Conservation (phyloP, 495 filamentous ascomycete genomes). For the Podospora fimiseda region DNA sequence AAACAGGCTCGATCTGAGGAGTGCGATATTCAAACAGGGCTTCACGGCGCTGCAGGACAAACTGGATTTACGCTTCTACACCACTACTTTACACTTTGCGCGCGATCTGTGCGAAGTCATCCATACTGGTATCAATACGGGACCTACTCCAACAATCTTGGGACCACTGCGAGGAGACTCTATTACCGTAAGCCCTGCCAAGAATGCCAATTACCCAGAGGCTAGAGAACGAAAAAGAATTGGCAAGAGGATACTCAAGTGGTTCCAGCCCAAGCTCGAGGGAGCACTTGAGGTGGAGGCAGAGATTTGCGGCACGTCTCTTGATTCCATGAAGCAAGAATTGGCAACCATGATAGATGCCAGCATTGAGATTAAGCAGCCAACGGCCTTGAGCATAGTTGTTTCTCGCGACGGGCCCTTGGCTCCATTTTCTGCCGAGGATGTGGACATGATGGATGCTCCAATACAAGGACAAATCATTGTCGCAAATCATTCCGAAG, state of each 20-base stretch:
- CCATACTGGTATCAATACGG: constrained; percentile 54
- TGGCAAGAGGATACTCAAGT: constrained; percentile 78
- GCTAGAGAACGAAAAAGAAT: constrained; percentile 50
- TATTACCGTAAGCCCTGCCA: constrained; percentile 23
- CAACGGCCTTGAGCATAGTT: constrained; percentile 13
- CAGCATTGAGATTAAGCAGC: constrained; percentile 39
- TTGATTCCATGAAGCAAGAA: constrained; percentile 63
- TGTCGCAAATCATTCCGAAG: constrained; percentile 29
- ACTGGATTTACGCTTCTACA: constrained; percentile 66
- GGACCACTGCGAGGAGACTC: constrained; percentile 22
- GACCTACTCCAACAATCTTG: constrained; percentile 19
- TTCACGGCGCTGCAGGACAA: constrained; percentile 56
- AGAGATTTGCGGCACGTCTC: constrained; percentile 62
- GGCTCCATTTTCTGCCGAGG: constrained; percentile 26
- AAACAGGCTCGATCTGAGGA: constrained; percentile 64
- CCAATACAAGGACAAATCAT: constrained; percentile 38
- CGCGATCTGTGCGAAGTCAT: constrained; percentile 67
- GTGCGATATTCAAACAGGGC: constrained; percentile 54
- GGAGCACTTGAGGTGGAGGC: constrained; percentile 71
- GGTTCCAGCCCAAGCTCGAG: constrained; percentile 69
- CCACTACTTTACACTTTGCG: constrained; percentile 65
- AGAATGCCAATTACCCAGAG: constrained; percentile 31
- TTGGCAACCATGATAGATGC: constrained; percentile 65
- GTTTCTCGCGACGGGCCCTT: constrained; percentile 21
- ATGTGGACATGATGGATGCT: constrained; percentile 44